phyloP scores from a whole-genome alignment of 2,329 filamentous ascomycete genomes.

The Paracamarosporium sp. region DNA sequence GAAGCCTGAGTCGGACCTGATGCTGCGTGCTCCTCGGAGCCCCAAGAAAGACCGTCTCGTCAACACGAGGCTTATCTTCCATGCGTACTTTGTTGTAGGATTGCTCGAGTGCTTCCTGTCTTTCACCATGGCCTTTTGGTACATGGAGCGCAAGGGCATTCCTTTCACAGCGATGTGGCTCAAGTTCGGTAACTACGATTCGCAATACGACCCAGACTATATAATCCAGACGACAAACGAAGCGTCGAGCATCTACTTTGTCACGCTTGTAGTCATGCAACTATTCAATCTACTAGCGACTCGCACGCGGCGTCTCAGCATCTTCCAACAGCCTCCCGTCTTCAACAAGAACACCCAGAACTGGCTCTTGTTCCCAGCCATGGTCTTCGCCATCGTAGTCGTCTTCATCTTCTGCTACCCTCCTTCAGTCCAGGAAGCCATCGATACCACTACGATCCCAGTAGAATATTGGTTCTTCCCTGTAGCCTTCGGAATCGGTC shows the following conservation, averaged over 20 bases:
- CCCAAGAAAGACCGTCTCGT: constrained; percentile 75
- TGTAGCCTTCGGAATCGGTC: constrained; percentile 71
- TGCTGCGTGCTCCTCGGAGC: constrained; percentile 72
- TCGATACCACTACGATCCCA: constrained; percentile 69
- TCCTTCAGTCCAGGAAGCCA: constrained; percentile 65
- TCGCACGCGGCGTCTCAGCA: constrained; percentile 64
- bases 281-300: constrained; percentile 78
- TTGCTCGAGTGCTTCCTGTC: constrained; percentile 53
- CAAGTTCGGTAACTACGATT: constrained; percentile 38
- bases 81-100: constrained; percentile 76
- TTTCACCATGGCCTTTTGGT: constrained; percentile 57
- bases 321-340: constrained; percentile 74
- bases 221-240: constrained; percentile 62
- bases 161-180: constrained; percentile 74
- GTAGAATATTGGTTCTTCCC: constrained; percentile 80
- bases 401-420: constrained; percentile 72
- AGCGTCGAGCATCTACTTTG: constrained; percentile 78
- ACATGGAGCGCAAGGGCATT: constrained; percentile 57
- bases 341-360: constrained; percentile 73
- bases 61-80: constrained; percentile 73
- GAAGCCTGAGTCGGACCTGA: constrained; percentile 76
- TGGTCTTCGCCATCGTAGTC: constrained; percentile 72
- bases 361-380: constrained; percentile 72
- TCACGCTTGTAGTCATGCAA: constrained; percentile 83
- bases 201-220: constrained; percentile 30